Evolutionary conservation across 225 moss, liverwort and hornwort species (phyloP), one percentile per base, ranked within the genome.

Genomic region (Polytrichum commune): DNA sequence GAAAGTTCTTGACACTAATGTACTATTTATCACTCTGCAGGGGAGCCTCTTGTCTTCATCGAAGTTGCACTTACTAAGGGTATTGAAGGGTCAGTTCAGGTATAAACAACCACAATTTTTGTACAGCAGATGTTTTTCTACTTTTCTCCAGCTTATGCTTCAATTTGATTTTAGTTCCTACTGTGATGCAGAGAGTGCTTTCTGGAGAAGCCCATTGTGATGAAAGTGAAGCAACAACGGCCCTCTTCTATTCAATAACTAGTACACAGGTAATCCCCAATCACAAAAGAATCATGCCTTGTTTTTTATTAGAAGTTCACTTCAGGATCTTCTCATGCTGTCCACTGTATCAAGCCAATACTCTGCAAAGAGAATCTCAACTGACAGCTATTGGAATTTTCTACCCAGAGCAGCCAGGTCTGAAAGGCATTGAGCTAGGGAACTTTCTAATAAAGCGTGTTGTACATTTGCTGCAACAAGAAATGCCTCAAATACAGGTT

Each of bases 361-460:
- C 13, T 46, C 13, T 46, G 46, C 46, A 13, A 13, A 46, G 46
- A 46, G 46, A 46, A 46, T 46, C 4, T 46, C 46, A 46, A 46
- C 46, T 26, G 58, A 20, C 58, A 58, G 24, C 24, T 24, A 8
- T 58, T 22, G 24, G 6, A 58, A 58, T 54, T 58, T 88, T 58
- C 72, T 77, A 75, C 66, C 73, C 64, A 82, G 71, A 75, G 78
- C 92, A 97, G 96, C 81, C 93, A 71, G 96, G 96, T 72, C 96
- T 97, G 46, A 84, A 83, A 78, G 96, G 96, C 55, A 94, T 97
- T 66, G 96, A 97, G 66, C 84, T 97, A 18, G 96, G 96, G 55
- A 92, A 93, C 73, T 97, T 97, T 57, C 77, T 97, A 30, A 97
- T 97, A 79, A 97, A 97, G 78, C 88, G 90, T 70, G 96, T 94